These are phyloP conservation scores for Hyphodiscus sp. DNA, from an alignment of 2,329 filamentous ascomycete species.

Conservation along the genomic window DNA sequence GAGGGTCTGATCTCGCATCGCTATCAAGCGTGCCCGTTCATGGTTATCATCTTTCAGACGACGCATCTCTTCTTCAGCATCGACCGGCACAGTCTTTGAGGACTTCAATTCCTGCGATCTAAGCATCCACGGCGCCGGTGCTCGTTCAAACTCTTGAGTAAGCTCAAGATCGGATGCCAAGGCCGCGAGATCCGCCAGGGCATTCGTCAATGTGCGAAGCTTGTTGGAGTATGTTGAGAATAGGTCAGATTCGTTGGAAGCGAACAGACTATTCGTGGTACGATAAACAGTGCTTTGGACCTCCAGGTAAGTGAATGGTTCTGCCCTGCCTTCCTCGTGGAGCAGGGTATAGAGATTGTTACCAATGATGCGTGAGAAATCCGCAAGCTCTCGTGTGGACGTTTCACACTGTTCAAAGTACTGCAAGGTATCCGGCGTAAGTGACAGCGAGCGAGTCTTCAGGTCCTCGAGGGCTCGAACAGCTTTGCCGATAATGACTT, in stretches of 20 bases:
- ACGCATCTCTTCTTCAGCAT: slow-evolving; percentile 78
- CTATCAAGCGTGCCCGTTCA: slow-evolving; percentile 66
- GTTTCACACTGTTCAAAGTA: slow-evolving; percentile 65
- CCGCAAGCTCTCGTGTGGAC: slow-evolving; percentile 57
- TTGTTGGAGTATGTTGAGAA: slow-evolving; percentile 63
- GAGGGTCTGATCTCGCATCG: slow-evolving; percentile 71
- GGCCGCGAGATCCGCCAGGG: slow-evolving; percentile 64
- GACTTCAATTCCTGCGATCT: slow-evolving; percentile 75
- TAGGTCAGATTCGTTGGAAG: slow-evolving; percentile 57
- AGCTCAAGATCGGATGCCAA: slow-evolving; percentile 65
- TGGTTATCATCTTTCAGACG: slow-evolving; percentile 74
- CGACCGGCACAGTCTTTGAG: slow-evolving; percentile 73
- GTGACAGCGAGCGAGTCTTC: slow-evolving; percentile 65
- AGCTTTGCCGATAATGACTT: slow-evolving; percentile 76
- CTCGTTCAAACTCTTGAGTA: slow-evolving; percentile 72
- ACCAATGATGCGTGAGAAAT: slow-evolving; percentile 61
- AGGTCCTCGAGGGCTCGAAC: slow-evolving; percentile 73
- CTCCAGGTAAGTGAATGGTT: slow-evolving; percentile 61
- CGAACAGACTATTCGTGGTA: slow-evolving; percentile 45
- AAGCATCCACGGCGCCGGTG: slow-evolving; percentile 72
- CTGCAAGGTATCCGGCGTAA: slow-evolving; percentile 59
- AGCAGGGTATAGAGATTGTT: slow-evolving; percentile 57
- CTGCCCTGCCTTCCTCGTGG: slow-evolving; percentile 63
- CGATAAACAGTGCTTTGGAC: slow-evolving; percentile 56
- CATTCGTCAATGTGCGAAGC: slow-evolving; percentile 56